Evolutionary conservation across 2,329 filamentous ascomycete species (phyloP), one percentile per base, ranked within the genome.

Genomic region (Cladosporium colombiae): DNA sequence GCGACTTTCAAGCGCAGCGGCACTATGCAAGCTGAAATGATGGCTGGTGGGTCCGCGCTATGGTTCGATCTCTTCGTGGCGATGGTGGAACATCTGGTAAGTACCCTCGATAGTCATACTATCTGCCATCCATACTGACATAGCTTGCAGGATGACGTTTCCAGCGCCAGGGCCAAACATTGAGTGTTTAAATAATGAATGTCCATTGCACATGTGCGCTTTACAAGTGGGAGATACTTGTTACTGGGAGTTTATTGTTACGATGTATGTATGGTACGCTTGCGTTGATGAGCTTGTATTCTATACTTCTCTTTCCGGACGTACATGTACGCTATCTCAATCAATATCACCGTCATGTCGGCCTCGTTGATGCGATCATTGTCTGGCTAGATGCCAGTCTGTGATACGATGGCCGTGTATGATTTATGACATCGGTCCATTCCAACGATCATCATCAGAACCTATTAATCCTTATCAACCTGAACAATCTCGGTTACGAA

Each of bases 1-100:
- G 86, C 87, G 75, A 96, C 92, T 2, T 97, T 97, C 81, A 97
- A 96, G 84, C 86, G 92, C 64, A 96, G 92, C 78, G 92, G 93
- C 64, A 97, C 93, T 3, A 96, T 97, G 93, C 93, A 97, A 80
- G 87, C 91, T 71, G 93, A 97, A 81, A 97, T 97, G 93, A 91
- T 91, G 77, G 87, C 88, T 68, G 93, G 93, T 31, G 92, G 92
- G 63, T 91, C 91, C 74, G 66, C 72, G 21, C 83, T 96, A 66
- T 97, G 96, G 82, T 97, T 97, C 76, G 93, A 97, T 76, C 83
- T 97, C 53, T 97, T 97, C 77, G 93, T 97, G 60, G 92, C 93
- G 21, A 87, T 97, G 80, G 93, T 91, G 80, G 96, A 97, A 77
- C 92, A 96, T 75, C 91, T 96, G 75, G 91, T 84, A 88, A 77